phyloP scores from a whole-genome alignment of 2,329 filamentous ascomycete genomes.

The Teratosphaeria gauchensis region DNA sequence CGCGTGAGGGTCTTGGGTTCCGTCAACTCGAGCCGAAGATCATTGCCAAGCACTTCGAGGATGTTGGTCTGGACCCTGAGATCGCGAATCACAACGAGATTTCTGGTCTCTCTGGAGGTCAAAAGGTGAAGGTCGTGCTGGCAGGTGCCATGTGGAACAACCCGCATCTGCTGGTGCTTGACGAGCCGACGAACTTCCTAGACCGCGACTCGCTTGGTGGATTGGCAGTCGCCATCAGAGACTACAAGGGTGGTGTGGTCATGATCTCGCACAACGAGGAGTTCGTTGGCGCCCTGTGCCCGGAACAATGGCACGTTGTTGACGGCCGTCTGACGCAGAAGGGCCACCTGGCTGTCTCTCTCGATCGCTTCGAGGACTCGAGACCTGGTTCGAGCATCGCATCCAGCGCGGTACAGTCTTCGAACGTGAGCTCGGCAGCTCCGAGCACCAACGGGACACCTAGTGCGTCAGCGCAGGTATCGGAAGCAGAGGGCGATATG shows the following conservation, averaged over 20 bases:
- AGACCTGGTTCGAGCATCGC: constrained; percentile 58
- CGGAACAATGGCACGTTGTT: constrained; percentile 90
- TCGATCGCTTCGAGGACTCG: constrained; percentile 81
- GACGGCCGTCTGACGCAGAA: constrained; percentile 81
- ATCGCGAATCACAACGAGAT: constrained; percentile 99
- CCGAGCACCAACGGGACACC: constrained; percentile 25
- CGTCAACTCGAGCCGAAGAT: constrained; percentile 84
- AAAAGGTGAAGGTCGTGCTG: constrained; percentile 98
- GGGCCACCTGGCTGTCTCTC: constrained; percentile 60
- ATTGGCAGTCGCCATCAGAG: constrained; percentile 92
- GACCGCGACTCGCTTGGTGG: constrained; percentile 95
- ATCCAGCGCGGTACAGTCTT: constrained; percentile 54
- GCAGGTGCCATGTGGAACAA: constrained; percentile 72
- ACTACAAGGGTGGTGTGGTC: constrained; percentile 96
- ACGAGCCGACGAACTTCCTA: constrained; percentile 99
- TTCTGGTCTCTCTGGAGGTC: constrained; percentile 85
- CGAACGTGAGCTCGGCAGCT: constrained; percentile 25
- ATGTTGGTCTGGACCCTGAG: constrained; percentile 89
- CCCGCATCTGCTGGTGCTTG: constrained; percentile 89
- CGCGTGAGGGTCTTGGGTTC: constrained; percentile 96
- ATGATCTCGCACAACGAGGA: constrained; percentile 99
- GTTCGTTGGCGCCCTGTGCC: constrained; percentile 90
- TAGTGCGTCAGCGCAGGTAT: constrained; percentile 19
- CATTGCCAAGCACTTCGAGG: constrained; percentile 97
- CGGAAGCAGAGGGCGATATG: constrained; percentile 72